These are phyloP conservation scores for Phytophthora fragariaefolia DNA, from an alignment of 352 stramenopile genomes.

Conservation along the genomic window DNA sequence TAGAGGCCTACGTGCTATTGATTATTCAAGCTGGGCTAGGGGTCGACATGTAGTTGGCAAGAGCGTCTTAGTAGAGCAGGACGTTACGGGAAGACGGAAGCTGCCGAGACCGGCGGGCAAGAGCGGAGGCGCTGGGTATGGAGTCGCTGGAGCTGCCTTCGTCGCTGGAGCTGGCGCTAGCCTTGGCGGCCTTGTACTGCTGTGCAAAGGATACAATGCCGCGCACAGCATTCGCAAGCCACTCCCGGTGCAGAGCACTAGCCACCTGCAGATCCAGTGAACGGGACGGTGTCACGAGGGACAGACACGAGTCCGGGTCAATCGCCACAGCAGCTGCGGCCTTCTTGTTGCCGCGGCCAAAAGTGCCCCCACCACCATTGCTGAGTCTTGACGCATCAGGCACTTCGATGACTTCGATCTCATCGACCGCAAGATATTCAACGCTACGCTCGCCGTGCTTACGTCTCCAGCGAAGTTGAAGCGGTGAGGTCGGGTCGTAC, in stretches of 20 bases:
- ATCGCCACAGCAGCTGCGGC: slow-evolving; percentile 46
- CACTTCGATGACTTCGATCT: slow-evolving; percentile 50
- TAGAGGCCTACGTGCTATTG: neutral
- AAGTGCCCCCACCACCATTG: slow-evolving; percentile 5
- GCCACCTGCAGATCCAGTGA: slow-evolving; percentile 75
- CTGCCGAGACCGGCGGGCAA: slow-evolving; percentile 15
- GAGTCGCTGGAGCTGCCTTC: slow-evolving; percentile 18
- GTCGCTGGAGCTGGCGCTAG: slow-evolving; percentile 10
- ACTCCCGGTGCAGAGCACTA: slow-evolving; percentile 74
- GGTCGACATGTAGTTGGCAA: slow-evolving; percentile 7
- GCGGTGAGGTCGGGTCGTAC: slow-evolving; percentile 71
- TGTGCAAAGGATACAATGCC: slow-evolving; percentile 71
- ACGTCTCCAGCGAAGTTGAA: slow-evolving; percentile 74
- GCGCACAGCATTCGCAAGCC: slow-evolving; percentile 71
- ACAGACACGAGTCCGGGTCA: slow-evolving; percentile 57
- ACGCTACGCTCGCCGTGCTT: slow-evolving; percentile 80
- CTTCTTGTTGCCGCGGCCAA: slow-evolving; percentile 57
- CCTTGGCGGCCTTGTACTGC: slow-evolving; percentile 64
- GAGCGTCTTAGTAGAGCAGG: slow-evolving; percentile 23
- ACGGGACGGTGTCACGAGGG: slow-evolving; percentile 54
- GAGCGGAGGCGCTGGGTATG: neutral
- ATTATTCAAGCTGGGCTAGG: neutral
- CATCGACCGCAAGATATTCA: slow-evolving; percentile 63
- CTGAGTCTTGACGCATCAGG: slow-evolving; percentile 16
- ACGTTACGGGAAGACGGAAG: slow-evolving; percentile 16